These are phyloP conservation scores for Dicorynia guianensis DNA, from an alignment of 306 rosid species.

Conservation along the genomic window DNA sequence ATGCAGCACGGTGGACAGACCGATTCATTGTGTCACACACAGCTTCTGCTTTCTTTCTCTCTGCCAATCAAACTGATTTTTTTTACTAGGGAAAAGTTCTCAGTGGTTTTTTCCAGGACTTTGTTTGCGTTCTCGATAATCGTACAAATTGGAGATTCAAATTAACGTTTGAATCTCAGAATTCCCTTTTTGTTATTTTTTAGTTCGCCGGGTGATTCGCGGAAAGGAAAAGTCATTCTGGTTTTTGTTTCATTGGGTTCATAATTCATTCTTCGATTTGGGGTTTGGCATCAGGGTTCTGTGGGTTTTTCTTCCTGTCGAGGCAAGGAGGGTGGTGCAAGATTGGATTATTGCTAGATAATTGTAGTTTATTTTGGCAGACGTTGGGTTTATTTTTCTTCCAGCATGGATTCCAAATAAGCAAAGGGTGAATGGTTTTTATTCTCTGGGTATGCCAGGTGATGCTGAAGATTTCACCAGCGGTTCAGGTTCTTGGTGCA, in stretches of 20 bases:
- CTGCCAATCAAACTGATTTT: neutral
- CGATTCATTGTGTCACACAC: neutral
- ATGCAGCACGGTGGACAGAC: neutral
- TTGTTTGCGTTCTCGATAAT: neutral
- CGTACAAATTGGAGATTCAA: neutral
- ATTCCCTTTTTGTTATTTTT: no score
- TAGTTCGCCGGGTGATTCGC: neutral
- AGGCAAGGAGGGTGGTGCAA: no score
- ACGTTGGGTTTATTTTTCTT: slow-evolving; percentile 1
- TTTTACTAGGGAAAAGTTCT: neutral
- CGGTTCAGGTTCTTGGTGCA: slow-evolving; percentile 45
- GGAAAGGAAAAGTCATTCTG: neutral
- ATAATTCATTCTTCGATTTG: neutral
- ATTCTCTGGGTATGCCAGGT: slow-evolving; percentile 28
- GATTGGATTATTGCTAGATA: neutral
- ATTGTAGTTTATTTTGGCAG: neutral
- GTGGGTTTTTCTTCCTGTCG: neutral
- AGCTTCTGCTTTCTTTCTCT: neutral
- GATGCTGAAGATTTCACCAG: slow-evolving; percentile 47
- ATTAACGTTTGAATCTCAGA: no score
- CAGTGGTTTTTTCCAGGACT: neutral
- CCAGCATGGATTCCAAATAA: slow-evolving; percentile 57
- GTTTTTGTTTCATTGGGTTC: neutral
- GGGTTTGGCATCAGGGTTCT: neutral
- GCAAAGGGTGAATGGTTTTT: slow-evolving; percentile 37